Evolutionary conservation across 2,329 filamentous ascomycete genomes (phyloP), one percentile per base, ranked within the genome.

Genomic region (Aureobasidium sp.): DNA sequence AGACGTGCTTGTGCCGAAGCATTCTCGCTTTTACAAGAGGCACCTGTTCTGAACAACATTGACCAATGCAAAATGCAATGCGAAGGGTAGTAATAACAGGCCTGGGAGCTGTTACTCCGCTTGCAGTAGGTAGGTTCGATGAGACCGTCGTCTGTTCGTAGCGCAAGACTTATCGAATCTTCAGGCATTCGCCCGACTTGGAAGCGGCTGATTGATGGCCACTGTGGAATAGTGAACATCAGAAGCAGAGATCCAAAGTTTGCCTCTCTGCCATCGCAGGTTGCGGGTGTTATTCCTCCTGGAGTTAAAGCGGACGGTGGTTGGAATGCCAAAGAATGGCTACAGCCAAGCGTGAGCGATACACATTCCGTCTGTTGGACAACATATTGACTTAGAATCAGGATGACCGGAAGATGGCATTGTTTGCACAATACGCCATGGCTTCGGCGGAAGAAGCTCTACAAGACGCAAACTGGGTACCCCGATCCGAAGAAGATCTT

Each of bases 401-500:
- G 83, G 84, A 87, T 65, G 79, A 83, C 69, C 84, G 91, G 5
- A 88, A 90, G 70, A 95, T 95, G 86, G 91, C 94, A n/a, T 82
- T 79, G 27, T 97, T 97, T 72, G 84, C 91, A 4, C 92, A 97
- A 74, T 97, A 95, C 77, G 93, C 92, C 15, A 82, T 96, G 70
- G 91, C 89, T 14, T 91, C 92, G 2, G 83, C 90, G 0, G 84
- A 90, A 56, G 94, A 97, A 82, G 94, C 94, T 0, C 78, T 99
- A 57, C 76, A 84, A 31, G 91, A 97, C 78, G 88, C 93, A 0
- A 85, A 82, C 2, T 97, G 92, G 90, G 79, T 82, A 53, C 85
- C 87, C 0, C 77, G 77, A 5, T 75, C 71, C 5, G 78, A 80
- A 20, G 81, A 85, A 27, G 84, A 92, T 62, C 81, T 83, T 27